Conservation (phyloP, 768 basidiomycete genomes). For the Tricholoma terreum region DNA sequence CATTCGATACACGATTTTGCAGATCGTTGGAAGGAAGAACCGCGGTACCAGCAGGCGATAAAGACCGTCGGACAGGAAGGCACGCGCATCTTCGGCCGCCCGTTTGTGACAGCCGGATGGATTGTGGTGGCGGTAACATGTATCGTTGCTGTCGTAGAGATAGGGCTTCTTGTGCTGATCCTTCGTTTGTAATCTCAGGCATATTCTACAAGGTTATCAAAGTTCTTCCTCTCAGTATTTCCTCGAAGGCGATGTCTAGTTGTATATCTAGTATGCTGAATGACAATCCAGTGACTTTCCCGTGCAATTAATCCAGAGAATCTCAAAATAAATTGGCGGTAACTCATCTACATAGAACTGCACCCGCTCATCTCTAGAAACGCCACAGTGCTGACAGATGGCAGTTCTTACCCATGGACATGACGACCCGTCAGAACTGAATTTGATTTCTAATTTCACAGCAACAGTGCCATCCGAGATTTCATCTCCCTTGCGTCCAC, state of each 20-base stretch:
- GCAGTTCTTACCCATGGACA: too few relatives aligned
- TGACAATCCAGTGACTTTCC: neutral
- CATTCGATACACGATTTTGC: constrained; percentile 77
- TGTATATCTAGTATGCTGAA: too few relatives aligned
- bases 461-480: too few relatives aligned
- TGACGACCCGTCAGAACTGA: too few relatives aligned
- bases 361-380: too few relatives aligned
- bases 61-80: constrained; percentile 60
- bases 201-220: constrained; percentile 4
- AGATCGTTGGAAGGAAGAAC: constrained; percentile 45
- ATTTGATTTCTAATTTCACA: too few relatives aligned
- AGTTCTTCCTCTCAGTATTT: neutral
- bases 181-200: constrained; percentile 29
- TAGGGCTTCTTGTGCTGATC: constrained; percentile 63
- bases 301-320: neutral
- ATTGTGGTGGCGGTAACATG: constrained; percentile 58
- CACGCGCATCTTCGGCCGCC: constrained; percentile 66
- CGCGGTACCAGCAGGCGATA: constrained; percentile 35
- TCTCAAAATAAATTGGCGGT: too few relatives aligned
- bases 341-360: too few relatives aligned
- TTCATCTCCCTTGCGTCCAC: too few relatives aligned
- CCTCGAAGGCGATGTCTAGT: neutral
- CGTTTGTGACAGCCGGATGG: constrained; percentile 81
- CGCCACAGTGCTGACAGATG: too few relatives aligned
- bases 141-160: constrained; percentile 61